Evolutionary conservation across 345 rosid genomes (phyloP), one percentile per base, ranked within the genome.

Genomic region (Hibiscus mutabilis): DNA sequence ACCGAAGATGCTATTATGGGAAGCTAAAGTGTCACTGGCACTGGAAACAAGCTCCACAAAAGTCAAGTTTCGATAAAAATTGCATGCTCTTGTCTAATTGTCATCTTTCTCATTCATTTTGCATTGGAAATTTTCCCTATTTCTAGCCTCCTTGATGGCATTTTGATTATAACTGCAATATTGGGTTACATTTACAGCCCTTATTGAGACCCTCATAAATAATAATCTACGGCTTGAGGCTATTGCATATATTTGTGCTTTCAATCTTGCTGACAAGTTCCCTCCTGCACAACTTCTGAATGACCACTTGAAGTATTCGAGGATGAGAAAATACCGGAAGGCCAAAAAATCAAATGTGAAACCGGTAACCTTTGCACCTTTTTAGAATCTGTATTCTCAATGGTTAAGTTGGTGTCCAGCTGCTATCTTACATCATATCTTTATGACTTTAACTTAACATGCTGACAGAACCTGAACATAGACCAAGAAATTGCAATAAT

Each of bases 201-300:
- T 67, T 67, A 29, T 49, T 7, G 44, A 67, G 44, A 51, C 40
- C 24, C 70, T 67, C 25, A n/a, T 67, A 47, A 25, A 46, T 14
- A 27, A 49, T 9, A 47, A 67, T 29, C 60, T 68, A 6, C 60
- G 27, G 60, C 46, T 78, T 2, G 78, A 76, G 53, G 84, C 86
- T 44, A 14, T 78, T 24, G 62, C 66, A 57, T 79, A 80, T 67
- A 75, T 82, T 21, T 76, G 78, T 73, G 74, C 80, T 1, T 74
- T 84, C 68, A 56, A 78, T 60, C 61, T 81, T 35, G 75, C 57
- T 16, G 79, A 78, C 47, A 73, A 71, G 68, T 78, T 76, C 68
- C 72, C 78, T 16, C 63, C 84, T 1, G 81, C 13, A 60, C 24
- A 56, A 22, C 65, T 86, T 44, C 66, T 86, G 66, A 64, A 72